Evolutionary conservation across 2,329 filamentous ascomycete species (phyloP).

Genomic region (Xylariaceae sp.): DNA sequence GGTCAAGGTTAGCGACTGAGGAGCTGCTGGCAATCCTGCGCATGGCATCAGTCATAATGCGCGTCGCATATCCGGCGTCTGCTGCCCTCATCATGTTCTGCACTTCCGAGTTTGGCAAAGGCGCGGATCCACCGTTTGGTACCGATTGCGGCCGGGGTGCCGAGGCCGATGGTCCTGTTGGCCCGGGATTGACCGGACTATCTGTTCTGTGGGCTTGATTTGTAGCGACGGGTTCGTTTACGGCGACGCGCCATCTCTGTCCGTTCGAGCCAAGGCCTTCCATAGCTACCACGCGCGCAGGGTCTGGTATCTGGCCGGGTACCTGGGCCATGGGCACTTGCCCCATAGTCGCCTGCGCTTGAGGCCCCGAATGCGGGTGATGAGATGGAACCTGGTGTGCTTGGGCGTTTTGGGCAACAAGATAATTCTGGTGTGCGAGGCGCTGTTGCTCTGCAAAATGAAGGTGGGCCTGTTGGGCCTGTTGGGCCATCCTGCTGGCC

Average conservation of each 20-base stretch:
- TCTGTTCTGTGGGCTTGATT: conserved; percentile 13
- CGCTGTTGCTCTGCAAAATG: too few species aligned
- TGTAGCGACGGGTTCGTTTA: conserved; percentile 40
- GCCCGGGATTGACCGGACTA: conserved; percentile 24
- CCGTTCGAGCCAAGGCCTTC: conserved; percentile 49
- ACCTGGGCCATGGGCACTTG: too few species aligned
- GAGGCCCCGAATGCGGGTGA: too few species aligned
- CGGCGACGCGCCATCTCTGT: conserved; percentile 48
- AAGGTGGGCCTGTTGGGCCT: too few species aligned
- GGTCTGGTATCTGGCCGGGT: conserved; percentile 22
- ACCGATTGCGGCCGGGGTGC: conserved; percentile 21
- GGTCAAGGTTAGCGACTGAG: conserved; percentile 33
- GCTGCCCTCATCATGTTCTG: conserved; percentile 44
- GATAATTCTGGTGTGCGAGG: too few species aligned
- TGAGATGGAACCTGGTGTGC: conserved; percentile 19
- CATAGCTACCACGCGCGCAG: conserved; percentile 42
- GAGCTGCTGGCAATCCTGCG: conserved; percentile 47
- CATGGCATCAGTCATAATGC: conserved; percentile 45
- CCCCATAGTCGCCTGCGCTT: too few species aligned
- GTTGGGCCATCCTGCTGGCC: too few species aligned
- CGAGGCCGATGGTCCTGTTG: conserved; percentile 14
- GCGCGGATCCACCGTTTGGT: conserved; percentile 21
- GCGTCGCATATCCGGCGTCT: conserved; percentile 42
- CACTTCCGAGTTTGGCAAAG: conserved; percentile 40
- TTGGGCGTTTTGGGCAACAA: conserved; percentile 21